Percentiles rank a stretch among this genome's conserved stretches.
These are phyloP conservation scores for Vaccinium corymbosum DNA, from an alignment of 148 eudicot species.

Conservation along the genomic window DNA sequence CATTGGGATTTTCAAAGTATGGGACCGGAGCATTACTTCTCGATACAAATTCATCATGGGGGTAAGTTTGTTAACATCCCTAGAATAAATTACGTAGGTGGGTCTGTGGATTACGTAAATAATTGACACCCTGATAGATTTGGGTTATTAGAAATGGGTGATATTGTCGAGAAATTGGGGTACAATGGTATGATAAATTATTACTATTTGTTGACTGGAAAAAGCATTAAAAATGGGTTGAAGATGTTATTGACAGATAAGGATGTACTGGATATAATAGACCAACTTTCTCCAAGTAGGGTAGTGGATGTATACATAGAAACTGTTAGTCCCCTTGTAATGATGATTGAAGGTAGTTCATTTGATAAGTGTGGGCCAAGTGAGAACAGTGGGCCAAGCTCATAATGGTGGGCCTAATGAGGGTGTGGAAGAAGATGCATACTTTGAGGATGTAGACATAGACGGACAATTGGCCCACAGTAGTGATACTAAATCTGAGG, in stretches of 20 bases:
- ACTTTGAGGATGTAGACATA: too few species aligned
- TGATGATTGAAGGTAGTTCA: too few species aligned
- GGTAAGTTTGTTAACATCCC: too few species aligned
- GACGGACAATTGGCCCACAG: not conserved
- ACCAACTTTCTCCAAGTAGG: not conserved
- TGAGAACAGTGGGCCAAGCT: too few species aligned
- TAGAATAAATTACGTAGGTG: too few species aligned
- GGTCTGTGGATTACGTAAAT: too few species aligned
- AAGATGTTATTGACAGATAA: too few species aligned
- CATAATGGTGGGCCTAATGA: not conserved
- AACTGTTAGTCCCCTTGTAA: not conserved
- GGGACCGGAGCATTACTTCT: too few species aligned
- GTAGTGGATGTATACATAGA: not conserved
- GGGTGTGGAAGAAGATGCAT: too few species aligned
- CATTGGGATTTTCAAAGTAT: too few species aligned
- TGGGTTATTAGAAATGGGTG: not conserved
- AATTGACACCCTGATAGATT: not conserved
- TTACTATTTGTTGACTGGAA: not conserved
- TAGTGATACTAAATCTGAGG: not conserved
- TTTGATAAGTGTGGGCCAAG: not conserved
- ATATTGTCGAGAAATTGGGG: not conserved
- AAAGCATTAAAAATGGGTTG: not conserved
- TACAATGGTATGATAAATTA: not conserved
- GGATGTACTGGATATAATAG: not conserved
- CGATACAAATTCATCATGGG: too few species aligned